A percentile compares a stretch with the other conserved stretches of the same genome.
Evolutionary conservation across 352 stramenopile species (phyloP).

Genomic region (Phytophthora niederhauseri): DNA sequence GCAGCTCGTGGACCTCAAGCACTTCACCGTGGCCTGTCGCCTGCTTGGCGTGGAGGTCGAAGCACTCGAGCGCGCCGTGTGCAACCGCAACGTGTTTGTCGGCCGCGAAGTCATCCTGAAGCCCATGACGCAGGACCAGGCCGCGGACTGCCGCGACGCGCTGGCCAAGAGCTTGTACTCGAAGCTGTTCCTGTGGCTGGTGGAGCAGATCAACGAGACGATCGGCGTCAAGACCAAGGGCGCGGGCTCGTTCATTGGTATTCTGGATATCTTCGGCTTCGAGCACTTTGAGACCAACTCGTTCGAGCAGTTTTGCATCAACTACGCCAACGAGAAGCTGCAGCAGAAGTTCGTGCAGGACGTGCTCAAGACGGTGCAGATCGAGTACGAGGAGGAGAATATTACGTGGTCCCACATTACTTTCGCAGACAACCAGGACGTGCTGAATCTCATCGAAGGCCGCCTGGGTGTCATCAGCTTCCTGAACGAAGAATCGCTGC

Average conservation of each 20-base stretch:
- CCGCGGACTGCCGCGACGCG: slow-evolving; percentile 91
- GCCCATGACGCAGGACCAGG: slow-evolving; percentile 86
- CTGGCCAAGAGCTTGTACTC: slow-evolving; percentile 95
- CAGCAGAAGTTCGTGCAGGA: slow-evolving; percentile 90
- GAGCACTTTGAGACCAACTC: slow-evolving; percentile 93
- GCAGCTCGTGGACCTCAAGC: slow-evolving; percentile 58
- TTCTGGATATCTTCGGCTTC: slow-evolving; percentile 95
- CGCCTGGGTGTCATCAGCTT: slow-evolving; percentile 89
- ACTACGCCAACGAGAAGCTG: slow-evolving; percentile 94
- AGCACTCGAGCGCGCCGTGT: slow-evolving; percentile 70
- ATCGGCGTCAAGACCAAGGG: slow-evolving; percentile 72
- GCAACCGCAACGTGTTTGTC: slow-evolving; percentile 85
- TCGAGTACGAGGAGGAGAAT: slow-evolving; percentile 92
- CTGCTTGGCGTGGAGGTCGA: slow-evolving; percentile 63
- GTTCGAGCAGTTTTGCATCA: slow-evolving; percentile 95
- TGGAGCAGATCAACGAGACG: slow-evolving; percentile 94
- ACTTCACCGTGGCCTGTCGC: slow-evolving; percentile 61
- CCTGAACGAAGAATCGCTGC: slow-evolving; percentile 90
- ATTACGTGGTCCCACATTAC: slow-evolving; percentile 92
- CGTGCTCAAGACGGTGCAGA: slow-evolving; percentile 93
- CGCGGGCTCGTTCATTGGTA: slow-evolving; percentile 86
- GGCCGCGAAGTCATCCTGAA: slow-evolving; percentile 82
- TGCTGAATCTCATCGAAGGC: slow-evolving; percentile 92
- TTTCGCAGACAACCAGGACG: slow-evolving; percentile 92
- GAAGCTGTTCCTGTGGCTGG: slow-evolving; percentile 96